Base-by-base conservation (phyloP, 257 asterid genomes). In the Jaltomata sinuosa region DNA sequence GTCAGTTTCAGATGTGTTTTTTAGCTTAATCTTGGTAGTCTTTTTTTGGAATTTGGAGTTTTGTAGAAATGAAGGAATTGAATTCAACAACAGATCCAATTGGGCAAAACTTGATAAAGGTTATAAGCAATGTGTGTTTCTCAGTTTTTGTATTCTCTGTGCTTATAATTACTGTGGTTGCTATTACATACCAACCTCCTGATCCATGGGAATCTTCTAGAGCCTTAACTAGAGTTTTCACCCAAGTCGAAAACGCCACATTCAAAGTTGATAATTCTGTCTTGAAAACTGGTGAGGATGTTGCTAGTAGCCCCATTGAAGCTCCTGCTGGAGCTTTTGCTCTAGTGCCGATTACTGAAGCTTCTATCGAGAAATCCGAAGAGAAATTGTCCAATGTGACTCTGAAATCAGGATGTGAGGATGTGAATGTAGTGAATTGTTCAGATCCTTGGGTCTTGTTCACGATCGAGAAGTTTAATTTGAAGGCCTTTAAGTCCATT, bases 141-240 rank as follows among this genome's bases (percentile, higher is more conserved):
- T 97, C 99, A 45, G 94, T 93, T 21, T 97, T 97, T 87, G 98
- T 94, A 8, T 97, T 95, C 89, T 92, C 97, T 40, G 99, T 93
- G 79, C 98, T 95, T 81, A 83, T 95, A 22, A 87, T 94, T 84
- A 97, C 99, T 72, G 94, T 94, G 55, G 87, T 95, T 89, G 99
- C 98, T 84, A 91, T 97, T 84, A 94, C 99, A 49, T 97, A 97
- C 87, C 98, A 97, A 89, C 98, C 99, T 42, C 99, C 99, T 76
- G 99, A 97, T 88, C 99, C 99, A 79, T 97, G 98, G 99, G 98
- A 97, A 83, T 95, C 99, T 29, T 90, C 98, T 12, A 90, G 99
- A 88, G 97, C 99, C n/a, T 88, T 97, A 16, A 93, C 99, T 71
- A 92, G 83, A 86, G 90, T 91, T 68, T 97, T 97, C 88, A 94